Conservation (phyloP, 1,284 basidiomycete genomes). For the Marasmius tenuissimus region DNA sequence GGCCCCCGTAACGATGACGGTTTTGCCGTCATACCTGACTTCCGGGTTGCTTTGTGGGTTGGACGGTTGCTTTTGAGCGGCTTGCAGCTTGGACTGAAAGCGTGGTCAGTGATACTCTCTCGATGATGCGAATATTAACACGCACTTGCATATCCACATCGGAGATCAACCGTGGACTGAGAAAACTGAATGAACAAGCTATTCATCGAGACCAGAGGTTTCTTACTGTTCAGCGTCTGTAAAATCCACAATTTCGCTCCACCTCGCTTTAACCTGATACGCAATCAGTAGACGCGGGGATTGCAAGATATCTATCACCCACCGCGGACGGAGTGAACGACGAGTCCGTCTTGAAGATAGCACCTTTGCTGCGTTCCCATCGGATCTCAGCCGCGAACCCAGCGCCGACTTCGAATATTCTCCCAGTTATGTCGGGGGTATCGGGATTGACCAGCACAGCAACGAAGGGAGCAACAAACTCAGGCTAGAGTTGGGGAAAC, state of each 20-base stretch:
- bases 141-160: conserved; percentile 71
- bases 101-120: neutral
- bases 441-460: conserved; percentile 76
- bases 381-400: conserved; percentile 92
- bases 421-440: conserved; percentile 82
- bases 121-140: neutral
- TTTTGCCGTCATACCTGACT: conserved; percentile 87
- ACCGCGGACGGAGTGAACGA: conserved; percentile 95
- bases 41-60: conserved; percentile 75
- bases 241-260: conserved; percentile 85
- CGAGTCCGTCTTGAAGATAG: conserved; percentile 88
- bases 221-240: conserved; percentile 72
- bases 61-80: conserved; percentile 63
- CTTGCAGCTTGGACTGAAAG: conserved; percentile 63
- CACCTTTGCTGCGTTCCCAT: conserved; percentile 90
- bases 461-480: conserved; percentile 93
- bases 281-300: conserved; percentile 5
- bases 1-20: conserved; percentile 92
- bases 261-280: conserved; percentile 72
- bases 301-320: conserved; percentile 21
- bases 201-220: neutral
- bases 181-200: conserved; percentile 6
- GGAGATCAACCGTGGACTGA: conserved; percentile 65
- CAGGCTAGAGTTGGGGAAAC: conserved; percentile 54
- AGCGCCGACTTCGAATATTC: conserved; percentile 92